Percentiles rank a stretch among this genome's conserved stretches.
These are phyloP conservation scores for Scutellaria barbata DNA, from an alignment of 257 asterid genomes.

Conservation along the genomic window DNA sequence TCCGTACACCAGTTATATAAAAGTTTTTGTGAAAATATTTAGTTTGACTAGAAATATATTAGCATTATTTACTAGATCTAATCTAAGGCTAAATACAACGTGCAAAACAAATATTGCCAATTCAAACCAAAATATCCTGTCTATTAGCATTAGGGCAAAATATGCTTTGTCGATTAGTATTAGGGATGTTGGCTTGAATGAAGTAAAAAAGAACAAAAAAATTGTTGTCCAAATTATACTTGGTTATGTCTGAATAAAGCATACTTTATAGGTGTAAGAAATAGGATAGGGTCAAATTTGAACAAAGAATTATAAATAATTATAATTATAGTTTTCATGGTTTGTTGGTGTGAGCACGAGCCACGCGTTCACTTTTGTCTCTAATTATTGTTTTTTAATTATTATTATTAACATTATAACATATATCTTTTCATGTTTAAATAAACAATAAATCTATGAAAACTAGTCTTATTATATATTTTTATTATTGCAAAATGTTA, in stretches of 20 bases:
- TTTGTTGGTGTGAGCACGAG: too few relatives aligned
- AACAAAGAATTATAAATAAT: neutral
- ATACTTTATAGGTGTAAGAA: neutral
- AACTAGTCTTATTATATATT: too few relatives aligned
- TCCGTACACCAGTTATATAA: too few relatives aligned
- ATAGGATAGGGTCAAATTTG: neutral
- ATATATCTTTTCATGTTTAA: too few relatives aligned
- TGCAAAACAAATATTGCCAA: constrained; percentile 27
- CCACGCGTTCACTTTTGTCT: too few relatives aligned
- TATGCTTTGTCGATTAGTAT: neutral
- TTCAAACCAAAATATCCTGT: constrained; percentile 7
- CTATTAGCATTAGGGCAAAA: neutral
- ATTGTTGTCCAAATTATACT: neutral
- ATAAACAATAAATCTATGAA: too few relatives aligned
- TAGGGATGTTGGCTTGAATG: constrained; percentile 11
- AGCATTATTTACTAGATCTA: neutral
- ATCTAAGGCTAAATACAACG: neutral
- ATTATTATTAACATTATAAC: too few relatives aligned
- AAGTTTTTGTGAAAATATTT: too few relatives aligned
- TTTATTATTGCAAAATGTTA: too few relatives aligned
- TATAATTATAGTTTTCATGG: too few relatives aligned
- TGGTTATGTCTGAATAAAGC: constrained; percentile 4
- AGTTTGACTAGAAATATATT: constrained; percentile 17
- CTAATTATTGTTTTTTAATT: too few relatives aligned
- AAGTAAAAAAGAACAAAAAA: neutral